Conservation (phyloP, 192 early-diverging fungal genomes). For the Endogone sp. region DNA sequence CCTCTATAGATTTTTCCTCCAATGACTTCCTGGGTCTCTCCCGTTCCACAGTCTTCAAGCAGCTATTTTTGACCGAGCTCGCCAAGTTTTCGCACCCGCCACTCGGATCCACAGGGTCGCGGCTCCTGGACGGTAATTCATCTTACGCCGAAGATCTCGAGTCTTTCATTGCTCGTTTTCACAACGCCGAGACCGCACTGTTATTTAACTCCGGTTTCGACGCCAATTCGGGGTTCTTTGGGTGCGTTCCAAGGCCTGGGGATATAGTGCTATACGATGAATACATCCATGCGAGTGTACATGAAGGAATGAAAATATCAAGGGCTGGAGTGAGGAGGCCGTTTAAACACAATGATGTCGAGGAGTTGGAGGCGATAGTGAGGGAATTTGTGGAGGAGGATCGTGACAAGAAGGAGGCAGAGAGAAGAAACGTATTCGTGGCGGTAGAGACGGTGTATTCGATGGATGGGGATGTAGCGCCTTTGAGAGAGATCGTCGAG, state of each 20-base stretch:
- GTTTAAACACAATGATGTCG: conserved; percentile 67
- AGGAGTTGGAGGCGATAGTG: conserved; percentile 41
- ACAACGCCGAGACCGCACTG: conserved; percentile 53
- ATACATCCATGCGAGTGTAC: conserved; percentile 76
- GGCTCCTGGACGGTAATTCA: conserved; percentile 73
- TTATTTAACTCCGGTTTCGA: conserved; percentile 88
- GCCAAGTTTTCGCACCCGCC: conserved; percentile 31
- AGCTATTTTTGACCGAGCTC: conserved; percentile 40
- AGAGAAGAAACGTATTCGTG: conserved; percentile 55
- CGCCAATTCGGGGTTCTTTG: conserved; percentile 72
- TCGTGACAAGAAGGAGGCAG: conserved; percentile 1
- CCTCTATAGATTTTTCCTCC: conserved; percentile 66
- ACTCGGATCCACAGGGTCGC: conserved; percentile 75
- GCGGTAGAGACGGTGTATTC: conserved; percentile 77
- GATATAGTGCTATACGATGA: conserved; percentile 71
- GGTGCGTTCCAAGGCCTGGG: conserved; percentile 57
- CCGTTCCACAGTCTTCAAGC: conserved; percentile 37
- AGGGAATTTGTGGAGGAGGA: conserved; percentile 21
- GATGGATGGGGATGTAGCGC: conserved; percentile 81
- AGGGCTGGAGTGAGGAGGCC: conserved; percentile 38
- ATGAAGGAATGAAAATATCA: conserved; percentile 69
- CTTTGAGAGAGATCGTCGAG: conserved; percentile 59
- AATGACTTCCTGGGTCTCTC: conserved; percentile 83
- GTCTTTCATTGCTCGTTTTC: conserved; percentile 54
- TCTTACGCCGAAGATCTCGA: conserved; percentile 60